Conservation (phyloP, 129 eudicot species). For the Centaurea solstitialis region DNA sequence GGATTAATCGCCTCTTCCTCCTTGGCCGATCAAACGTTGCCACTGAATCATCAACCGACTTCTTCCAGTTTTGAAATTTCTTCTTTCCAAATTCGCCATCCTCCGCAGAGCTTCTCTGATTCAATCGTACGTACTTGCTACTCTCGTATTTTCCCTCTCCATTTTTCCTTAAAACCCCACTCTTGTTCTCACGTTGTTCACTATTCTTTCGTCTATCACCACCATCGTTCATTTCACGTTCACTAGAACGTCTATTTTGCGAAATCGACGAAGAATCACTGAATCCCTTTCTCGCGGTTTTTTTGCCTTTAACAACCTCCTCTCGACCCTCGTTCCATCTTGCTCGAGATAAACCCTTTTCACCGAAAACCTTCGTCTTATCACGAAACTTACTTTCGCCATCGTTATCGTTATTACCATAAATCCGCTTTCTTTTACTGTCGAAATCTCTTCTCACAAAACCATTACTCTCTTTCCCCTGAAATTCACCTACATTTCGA, state of each 20-base stretch:
- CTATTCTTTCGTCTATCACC: constrained; percentile 15
- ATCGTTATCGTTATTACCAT: constrained; percentile 23
- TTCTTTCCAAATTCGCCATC: constrained; percentile 35
- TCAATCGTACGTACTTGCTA: constrained; percentile 10
- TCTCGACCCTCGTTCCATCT: constrained; percentile 11
- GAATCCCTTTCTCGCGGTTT: constrained; percentile 13
- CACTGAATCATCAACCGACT: constrained; percentile 29
- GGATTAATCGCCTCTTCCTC: constrained; percentile 58
- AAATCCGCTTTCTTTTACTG: constrained; percentile 39
- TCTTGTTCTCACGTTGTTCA: constrained; percentile 23
- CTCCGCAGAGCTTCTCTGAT: constrained; percentile 14
- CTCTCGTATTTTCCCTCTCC: constrained; percentile 21
- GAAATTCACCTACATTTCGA: not conserved
- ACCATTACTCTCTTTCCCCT: constrained; percentile 22
- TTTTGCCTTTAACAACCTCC: constrained; percentile 19
- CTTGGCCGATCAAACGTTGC: constrained; percentile 43
- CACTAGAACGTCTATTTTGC: constrained; percentile 9
- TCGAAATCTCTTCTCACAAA: constrained; percentile 25
- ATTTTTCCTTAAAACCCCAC: constrained; percentile 17
- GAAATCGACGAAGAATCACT: not conserved
- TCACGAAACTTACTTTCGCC: constrained; percentile 16
- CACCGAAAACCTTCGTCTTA: not conserved
- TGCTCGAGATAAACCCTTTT: constrained; percentile 11
- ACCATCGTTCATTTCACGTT: constrained; percentile 6
- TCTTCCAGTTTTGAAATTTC: constrained; percentile 40